Evolutionary conservation across 129 eudicot genomes (phyloP), one percentile per base, ranked within the genome.

Genomic region (Flaveria robusta): DNA sequence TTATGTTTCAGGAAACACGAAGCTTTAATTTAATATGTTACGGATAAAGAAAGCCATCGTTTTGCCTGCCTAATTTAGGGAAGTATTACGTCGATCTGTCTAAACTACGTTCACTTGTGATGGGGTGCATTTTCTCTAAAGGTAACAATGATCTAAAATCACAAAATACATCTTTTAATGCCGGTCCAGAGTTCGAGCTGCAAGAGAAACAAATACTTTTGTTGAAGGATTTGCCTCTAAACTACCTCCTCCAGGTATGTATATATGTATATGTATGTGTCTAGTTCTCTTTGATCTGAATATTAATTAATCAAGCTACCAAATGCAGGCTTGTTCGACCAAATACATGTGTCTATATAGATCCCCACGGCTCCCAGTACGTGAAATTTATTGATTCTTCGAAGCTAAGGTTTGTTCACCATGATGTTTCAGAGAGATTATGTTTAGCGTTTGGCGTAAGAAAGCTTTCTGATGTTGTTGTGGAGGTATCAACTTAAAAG

Each of bases 401-500:
- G 3, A 71, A 71, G 20, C 34, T 71, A 2, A 71, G 50, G 19
- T 71, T 71, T 71, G 76, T 50, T 34, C 76, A 71, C 49, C 76
- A 18, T 71, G 50, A 54, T 50, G 65, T 71, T 50, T 26, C 76
- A 16, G 76, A 50, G 49, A 29, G 10, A 12, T 4, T 71, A 26
- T 71, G 75, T 71, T 51, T 51, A 27, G 64, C 75, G 29, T 71
- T 71, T n/a, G 64, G 75, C 29, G 19, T 71, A 71, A 51, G 18
- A 71, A 71, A 51, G 75, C 75, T 71, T 49, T 71, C 75, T 71
- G 23, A 71, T 29, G 64, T 71, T n/a, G 64, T 71, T 71, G 47
- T 71, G 18, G 64, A 70, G 75, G 75, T 29, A 29, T 29, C 34
- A 29, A 29, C 34, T 29, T 29, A 29, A 42, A 42, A 0, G 10